Evolutionary conservation across 192 early-diverging fungal species (phyloP).

Genomic region (Helicostylum pulchrum): DNA sequence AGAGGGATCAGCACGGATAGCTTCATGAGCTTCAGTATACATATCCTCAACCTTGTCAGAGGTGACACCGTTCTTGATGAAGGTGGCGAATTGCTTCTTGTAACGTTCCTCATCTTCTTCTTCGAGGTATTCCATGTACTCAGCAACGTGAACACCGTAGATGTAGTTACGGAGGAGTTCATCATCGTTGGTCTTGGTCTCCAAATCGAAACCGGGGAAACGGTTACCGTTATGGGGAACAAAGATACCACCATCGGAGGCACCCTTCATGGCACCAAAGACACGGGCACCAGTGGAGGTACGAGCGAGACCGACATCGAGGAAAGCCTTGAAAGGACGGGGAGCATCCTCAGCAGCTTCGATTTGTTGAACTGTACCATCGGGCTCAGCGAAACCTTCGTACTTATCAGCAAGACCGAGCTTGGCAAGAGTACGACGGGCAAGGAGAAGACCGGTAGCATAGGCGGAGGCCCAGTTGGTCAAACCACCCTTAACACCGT

Average conservation of each 20-base stretch:
- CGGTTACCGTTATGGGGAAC: slow-evolving; percentile 95
- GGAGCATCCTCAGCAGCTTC: slow-evolving; percentile 90
- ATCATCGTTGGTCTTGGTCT: slow-evolving; percentile 84
- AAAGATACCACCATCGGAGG: slow-evolving; percentile 96
- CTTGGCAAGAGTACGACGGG: slow-evolving; percentile 94
- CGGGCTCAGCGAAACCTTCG: slow-evolving; percentile 88
- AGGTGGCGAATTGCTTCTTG: slow-evolving; percentile 93
- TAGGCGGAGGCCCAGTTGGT: slow-evolving; percentile 99
- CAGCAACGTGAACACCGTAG: slow-evolving; percentile 95
- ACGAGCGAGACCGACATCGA: slow-evolving; percentile 94
- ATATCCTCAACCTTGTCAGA: slow-evolving; percentile 93
- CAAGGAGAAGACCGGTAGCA: slow-evolving; percentile 94
- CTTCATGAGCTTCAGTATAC: slow-evolving; percentile 88
- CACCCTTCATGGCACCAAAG: slow-evolving; percentile 98
- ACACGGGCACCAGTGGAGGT: slow-evolving; percentile 97
- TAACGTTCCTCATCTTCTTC: slow-evolving; percentile 99
- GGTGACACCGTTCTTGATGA: slow-evolving; percentile 82
- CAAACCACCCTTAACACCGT: slow-evolving; percentile 96
- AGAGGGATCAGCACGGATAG: slow-evolving; percentile 87
- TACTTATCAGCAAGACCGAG: slow-evolving; percentile 94
- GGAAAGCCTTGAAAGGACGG: slow-evolving; percentile 96
- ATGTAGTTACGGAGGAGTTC: slow-evolving; percentile 95
- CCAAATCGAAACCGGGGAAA: slow-evolving; percentile 94
- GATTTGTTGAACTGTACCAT: slow-evolving; percentile 85
- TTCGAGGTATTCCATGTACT: slow-evolving; percentile 97